Conservation (phyloP, 768 basidiomycete species). For the Leccinum subtestaceum region DNA sequence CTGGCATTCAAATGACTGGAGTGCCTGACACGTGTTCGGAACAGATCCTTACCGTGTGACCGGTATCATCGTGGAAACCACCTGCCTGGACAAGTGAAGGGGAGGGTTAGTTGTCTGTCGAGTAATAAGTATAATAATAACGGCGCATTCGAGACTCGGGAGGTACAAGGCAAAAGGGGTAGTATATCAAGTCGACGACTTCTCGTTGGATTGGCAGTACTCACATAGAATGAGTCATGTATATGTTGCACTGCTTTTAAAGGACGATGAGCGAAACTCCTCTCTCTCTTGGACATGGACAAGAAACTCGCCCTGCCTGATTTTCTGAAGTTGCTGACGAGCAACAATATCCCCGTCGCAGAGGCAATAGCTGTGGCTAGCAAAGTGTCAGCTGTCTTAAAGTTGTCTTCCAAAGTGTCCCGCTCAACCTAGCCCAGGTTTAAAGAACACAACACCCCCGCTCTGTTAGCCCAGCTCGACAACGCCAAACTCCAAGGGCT, state of each 20-base stretch:
- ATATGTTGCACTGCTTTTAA: not conserved
- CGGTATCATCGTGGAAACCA: slow-evolving; percentile 85
- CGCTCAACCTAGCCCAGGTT: slow-evolving; percentile 48
- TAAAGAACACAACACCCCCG: slow-evolving; percentile 63
- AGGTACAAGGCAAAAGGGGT: slow-evolving; percentile 12
- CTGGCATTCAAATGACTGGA: not conserved
- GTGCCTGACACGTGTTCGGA: slow-evolving; percentile 7
- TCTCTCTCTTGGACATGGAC: slow-evolving; percentile 18
- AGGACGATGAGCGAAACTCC: slow-evolving; percentile 3
- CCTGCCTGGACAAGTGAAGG: slow-evolving; percentile 60
- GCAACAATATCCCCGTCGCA: slow-evolving; percentile 51
- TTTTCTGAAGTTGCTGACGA: slow-evolving; percentile 66
- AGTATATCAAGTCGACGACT: slow-evolving; percentile 22
- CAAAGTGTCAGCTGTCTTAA: slow-evolving; percentile 53
- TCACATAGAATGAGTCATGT: not conserved
- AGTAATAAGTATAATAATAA: slow-evolving; percentile 12
- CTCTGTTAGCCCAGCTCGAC: slow-evolving; percentile 54
- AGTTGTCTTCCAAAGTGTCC: not conserved
- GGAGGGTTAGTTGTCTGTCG: not conserved
- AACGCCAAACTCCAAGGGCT: slow-evolving; percentile 55
- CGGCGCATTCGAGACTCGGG: not conserved
- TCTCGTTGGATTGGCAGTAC: slow-evolving; percentile 9
- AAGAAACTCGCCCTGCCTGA: slow-evolving; percentile 57
- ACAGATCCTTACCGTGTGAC: slow-evolving; percentile 95
- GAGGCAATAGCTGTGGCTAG: slow-evolving; percentile 70